Evolutionary conservation across 805 yeast genomes (phyloP).

Genomic region (Teunomyces cretensis): DNA sequence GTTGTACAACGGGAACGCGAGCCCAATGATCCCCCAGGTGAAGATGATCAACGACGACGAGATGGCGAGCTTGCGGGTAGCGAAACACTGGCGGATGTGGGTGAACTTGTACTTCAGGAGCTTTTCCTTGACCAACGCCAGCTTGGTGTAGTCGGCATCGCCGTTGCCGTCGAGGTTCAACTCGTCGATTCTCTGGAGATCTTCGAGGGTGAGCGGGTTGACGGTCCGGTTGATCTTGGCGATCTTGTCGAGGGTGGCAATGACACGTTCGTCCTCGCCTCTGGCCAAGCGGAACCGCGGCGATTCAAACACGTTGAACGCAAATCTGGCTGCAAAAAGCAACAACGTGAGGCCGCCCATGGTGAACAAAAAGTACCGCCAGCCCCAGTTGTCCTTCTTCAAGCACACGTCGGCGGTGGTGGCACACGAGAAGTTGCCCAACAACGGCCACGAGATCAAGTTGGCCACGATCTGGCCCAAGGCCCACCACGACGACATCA

Average conservation of each 20-base stretch:
- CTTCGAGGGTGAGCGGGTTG: constrained; percentile 45
- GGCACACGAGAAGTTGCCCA: constrained; percentile 49
- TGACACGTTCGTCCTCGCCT: constrained; percentile 52
- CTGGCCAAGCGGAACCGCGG: constrained; percentile 55
- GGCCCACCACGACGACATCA: constrained; percentile 48
- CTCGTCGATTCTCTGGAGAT: constrained; percentile 45
- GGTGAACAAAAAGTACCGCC: constrained; percentile 57
- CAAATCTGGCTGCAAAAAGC: constrained; percentile 33
- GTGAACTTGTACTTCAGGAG: constrained; percentile 24
- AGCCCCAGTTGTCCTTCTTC: constrained; percentile 51
- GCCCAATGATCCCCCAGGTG: constrained; percentile 59
- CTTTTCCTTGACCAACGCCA: constrained; percentile 25
- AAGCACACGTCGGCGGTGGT: constrained; percentile 37
- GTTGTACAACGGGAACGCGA: constrained; percentile 57
- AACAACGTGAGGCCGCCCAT: constrained; percentile 47
- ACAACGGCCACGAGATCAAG: constrained; percentile 55
- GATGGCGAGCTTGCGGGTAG: constrained; percentile 42
- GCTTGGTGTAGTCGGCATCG: constrained; percentile 12
- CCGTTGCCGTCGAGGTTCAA: constrained; percentile 17
- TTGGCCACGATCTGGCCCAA: constrained; percentile 57
- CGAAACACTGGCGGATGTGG: constrained; percentile 49
- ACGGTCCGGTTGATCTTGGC: constrained; percentile 46
- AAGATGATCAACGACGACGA: constrained; percentile 41
- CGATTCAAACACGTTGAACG: constrained; percentile 49
- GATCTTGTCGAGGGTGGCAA: constrained; percentile 41